phyloP scores from a whole-genome alignment of 108 stramenopile genomes.

The Skeletonema tropicum region DNA sequence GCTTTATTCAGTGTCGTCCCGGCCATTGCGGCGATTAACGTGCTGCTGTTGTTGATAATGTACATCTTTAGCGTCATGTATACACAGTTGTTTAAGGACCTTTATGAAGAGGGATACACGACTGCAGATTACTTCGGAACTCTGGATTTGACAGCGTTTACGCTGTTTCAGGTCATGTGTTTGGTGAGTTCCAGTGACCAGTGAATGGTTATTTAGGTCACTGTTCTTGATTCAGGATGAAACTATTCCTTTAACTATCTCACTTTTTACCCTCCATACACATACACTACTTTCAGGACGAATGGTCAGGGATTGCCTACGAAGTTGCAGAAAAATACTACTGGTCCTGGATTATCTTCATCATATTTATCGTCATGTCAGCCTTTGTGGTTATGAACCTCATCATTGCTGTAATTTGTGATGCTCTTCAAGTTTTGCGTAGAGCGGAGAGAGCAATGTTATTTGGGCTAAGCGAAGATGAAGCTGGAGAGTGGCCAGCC shows the following conservation, averaged over 20 bases:
- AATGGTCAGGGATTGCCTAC: constrained; percentile 49
- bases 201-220: neutral
- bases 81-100: constrained; percentile 45
- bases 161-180: constrained; percentile 61
- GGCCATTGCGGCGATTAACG: constrained; percentile 28
- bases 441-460: constrained; percentile 23
- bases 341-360: constrained; percentile 44
- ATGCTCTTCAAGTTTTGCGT: constrained; percentile 32
- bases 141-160: constrained; percentile 53
- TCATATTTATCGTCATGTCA: constrained; percentile 34
- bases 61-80: constrained; percentile 56
- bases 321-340: constrained; percentile 36
- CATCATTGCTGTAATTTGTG: constrained; percentile 57
- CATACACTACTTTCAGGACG: constrained; percentile 16
- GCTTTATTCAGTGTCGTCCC: constrained; percentile 43
- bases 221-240: neutral
- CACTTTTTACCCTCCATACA: neutral
- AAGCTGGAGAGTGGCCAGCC: neutral
- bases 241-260: neutral
- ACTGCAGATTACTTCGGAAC: constrained; percentile 60
- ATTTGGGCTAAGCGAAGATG: constrained; percentile 5
- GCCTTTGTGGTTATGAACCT: constrained; percentile 51
- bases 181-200: constrained; percentile 24
- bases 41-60: constrained; percentile 38
- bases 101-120: constrained; percentile 27